phyloP scores from a whole-genome alignment of 768 basidiomycete species.

The Rhodotorula taiwanensis region DNA sequence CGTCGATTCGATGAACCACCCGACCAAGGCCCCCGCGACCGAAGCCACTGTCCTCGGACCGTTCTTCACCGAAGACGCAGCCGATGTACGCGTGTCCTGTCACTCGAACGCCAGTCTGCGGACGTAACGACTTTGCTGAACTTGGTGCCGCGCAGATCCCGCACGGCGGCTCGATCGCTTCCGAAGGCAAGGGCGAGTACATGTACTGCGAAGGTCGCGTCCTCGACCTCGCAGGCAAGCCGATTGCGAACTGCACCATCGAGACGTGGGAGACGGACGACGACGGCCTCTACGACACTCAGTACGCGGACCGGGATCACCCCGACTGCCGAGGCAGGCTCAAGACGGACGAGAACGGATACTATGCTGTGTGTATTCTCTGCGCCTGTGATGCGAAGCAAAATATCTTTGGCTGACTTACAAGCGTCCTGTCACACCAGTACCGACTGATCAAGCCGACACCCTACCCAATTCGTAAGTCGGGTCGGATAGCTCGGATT shows the following conservation, averaged over 20 bases:
- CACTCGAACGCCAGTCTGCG: background rate
- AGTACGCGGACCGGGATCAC: conserved; percentile 31
- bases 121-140: background rate
- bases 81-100: conserved; percentile 21
- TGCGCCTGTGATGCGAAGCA: no score
- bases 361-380: conserved; percentile 38
- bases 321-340: conserved; percentile 39
- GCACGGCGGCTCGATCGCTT: conserved; percentile 69
- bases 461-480: conserved; percentile 35
- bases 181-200: conserved; percentile 78
- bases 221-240: conserved; percentile 51
- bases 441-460: conserved; percentile 37
- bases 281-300: conserved; percentile 43
- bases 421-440: background rate
- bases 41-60: conserved; percentile 36
- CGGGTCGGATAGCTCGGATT: no score
- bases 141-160: conserved; percentile 40
- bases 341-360: conserved; percentile 33
- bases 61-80: conserved; percentile 36
- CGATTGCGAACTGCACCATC: conserved; percentile 40
- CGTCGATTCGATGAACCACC: conserved; percentile 52
- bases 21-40: conserved; percentile 41
- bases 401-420: background rate
- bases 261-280: conserved; percentile 50
- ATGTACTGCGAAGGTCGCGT: conserved; percentile 72